Evolutionary conservation across 1,284 basidiomycete species (phyloP), one percentile per base, ranked within the genome.

Genomic region (Leccinum subfulvum): DNA sequence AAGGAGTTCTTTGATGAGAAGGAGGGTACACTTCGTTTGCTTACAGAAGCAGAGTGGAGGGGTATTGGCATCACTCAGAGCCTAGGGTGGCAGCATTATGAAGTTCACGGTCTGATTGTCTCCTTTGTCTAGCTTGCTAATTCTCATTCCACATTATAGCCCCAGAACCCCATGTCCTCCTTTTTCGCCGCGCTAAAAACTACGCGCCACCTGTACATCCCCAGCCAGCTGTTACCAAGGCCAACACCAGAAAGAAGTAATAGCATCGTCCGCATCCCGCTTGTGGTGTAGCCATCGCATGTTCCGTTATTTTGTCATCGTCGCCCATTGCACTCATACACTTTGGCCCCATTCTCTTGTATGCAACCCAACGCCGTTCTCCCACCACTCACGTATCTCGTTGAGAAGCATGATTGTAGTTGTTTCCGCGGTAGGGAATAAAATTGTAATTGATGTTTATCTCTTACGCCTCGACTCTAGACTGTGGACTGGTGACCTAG

Each of bases 61-160:
- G 92, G 92, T 1, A 95, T 98, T 64, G 96, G 96, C 11, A 97
- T 97, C 71, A 94, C 92, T 35, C 96, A 98, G 77, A 95, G 93
- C 76, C 80, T 97, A 57, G 96, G 96, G 10, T 98, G 96, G 96
- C 92, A 95, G 74, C 95, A 98, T 72, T 98, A 97, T 71, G 96
- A 97, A 80, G 94, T 97, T 44, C 96, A 97, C 74, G 92, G 94
- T 95, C 70, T 72, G 88, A 77, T 23, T 41, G 57, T 8, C 35
- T 26, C 26, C 35, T 13, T 51, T n/a, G 58, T 47, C 56, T 8
- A 37, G 21, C 7, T 49, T 55, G 4, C 55, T 10, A 23, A n/a
- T 59, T 41, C 64, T 69, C 47, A 73, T 59, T 49, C 21, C 26
- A 35, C 53, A 52, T 56, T 52, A 49, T 67, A 94, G 92, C 91